Evolutionary conservation across 2,329 filamentous ascomycete species (phyloP), one percentile per base, ranked within the genome.

Genomic region (Apiospora saccharicola): DNA sequence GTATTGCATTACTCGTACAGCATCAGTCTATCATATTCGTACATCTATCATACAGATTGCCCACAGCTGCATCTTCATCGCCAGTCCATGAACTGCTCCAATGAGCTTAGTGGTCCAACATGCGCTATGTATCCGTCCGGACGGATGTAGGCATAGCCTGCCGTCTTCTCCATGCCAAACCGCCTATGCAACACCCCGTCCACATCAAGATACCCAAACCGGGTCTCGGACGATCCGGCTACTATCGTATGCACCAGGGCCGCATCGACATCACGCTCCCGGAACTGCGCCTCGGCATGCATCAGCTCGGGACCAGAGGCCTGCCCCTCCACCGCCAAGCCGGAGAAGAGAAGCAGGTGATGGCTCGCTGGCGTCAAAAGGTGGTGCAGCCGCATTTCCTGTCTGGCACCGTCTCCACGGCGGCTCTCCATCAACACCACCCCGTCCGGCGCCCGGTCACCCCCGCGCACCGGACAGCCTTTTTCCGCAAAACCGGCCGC

Each of bases 371-470:
- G 74, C 5, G 69, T 72, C 34, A 80, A n/a, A 8, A 79, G 72
- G 34, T 77, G 75, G 12, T 74, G 75, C 37, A 80, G 75, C 70
- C 77, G 76, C 67, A 53, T 74, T 46, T 79, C 74, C 24, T 30
- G 34, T 68, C 73, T 30, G 72, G 75, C n/a, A 13, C n/a, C 49
- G 26, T 51, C 14, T 2, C 26, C 13, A 19, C 19, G 22, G 19
- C 22, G 16, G 13, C 67, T 73, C 61, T 51, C 34, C 0, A 83
- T 41, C 69, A 74, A 75, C 68, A 73, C 75, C 68, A 73, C 75
- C 4, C 82, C 82, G 72, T 87, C 84, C 0, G 83, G 83, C 4
- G 85, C 79, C 19, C 87, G 83, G 75, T 87, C 84, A 1, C 87
- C 87, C 44, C 86, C 85, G 61, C 81, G 80, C 2, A 88, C 74